Evolutionary conservation across 2,329 filamentous ascomycete genomes (phyloP), one percentile per base, ranked within the genome.

Genomic region (Exophiala viscosa): DNA sequence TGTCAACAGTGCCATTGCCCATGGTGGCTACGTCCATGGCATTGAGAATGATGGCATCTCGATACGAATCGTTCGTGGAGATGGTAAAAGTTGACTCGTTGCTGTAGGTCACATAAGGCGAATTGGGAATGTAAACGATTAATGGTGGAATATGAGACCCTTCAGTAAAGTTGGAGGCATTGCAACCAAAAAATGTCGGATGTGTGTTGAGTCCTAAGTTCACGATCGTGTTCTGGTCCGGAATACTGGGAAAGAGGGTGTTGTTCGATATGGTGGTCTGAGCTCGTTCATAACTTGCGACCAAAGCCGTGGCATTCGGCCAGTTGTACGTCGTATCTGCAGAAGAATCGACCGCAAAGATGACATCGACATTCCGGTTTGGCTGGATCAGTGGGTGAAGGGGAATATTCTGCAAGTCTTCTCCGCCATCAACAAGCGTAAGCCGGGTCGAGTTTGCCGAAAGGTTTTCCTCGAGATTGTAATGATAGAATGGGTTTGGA

Each of bases 91-190:
- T 62, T 2, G 86, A 87, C 5, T 86, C 79, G 74, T 97, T 97
- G 69, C 85, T 87, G 59, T 78, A 72, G 66, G 80, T 81, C 42
- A 85, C 80, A 72, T 95, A 96, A 1, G 90, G 91, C 17, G 85
- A 78, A 66, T 93, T 95, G 52, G 93, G 89, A 41, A 97, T 69
- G 73, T 99, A 99, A 59, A 96, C 88, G 57, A 96, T 75, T 1
- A 96, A 71, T 0, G 90, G 90, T 0, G 90, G 90, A 3, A 67
- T 61, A 1, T 71, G 63, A 8, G 70, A 70, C 0, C 82, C 82
- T 3, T 67, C 59, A 0, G 83, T 83, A 44, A 81, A 76, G 69
- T 90, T 89, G 46, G 73, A 74, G 33, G 76, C 75, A 66, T 89
- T 73, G 70, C 88, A 93, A 40, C 88, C 88, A 66, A 93, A 93